Evolutionary conservation across 768 basidiomycete genomes (phyloP).

Genomic region (Paxillus involutus): DNA sequence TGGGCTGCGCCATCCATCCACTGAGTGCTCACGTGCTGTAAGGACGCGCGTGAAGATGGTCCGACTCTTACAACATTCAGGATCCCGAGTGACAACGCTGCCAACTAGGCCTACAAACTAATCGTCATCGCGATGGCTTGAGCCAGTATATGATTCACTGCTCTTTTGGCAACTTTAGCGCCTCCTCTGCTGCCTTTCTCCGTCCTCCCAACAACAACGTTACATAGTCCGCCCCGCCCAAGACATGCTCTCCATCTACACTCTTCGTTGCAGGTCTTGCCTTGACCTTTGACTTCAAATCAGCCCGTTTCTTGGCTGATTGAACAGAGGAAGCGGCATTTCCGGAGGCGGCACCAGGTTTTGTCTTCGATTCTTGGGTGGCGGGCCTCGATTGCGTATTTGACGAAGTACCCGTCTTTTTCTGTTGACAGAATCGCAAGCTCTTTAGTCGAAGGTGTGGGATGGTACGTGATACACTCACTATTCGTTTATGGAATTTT

Average conservation of each 20-base stretch:
- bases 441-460: neutral
- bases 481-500: conserved; percentile 34
- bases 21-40: no score
- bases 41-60: no score
- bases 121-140: no score
- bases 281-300: conserved; percentile 26
- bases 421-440: conserved; percentile 10
- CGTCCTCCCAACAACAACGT: conserved; percentile 70
- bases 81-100: no score
- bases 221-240: conserved; percentile 80
- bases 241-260: conserved; percentile 39
- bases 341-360: neutral
- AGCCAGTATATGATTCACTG: neutral
- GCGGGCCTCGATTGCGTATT: conserved; percentile 4
- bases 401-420: conserved; percentile 20
- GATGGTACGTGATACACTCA: conserved; percentile 12
- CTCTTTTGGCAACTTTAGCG: conserved; percentile 50
- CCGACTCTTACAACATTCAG: no score
- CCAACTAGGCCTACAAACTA: no score
- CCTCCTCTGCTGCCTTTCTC: conserved; percentile 65
- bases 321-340: conserved; percentile 7
- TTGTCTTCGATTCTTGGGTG: neutral
- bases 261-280: conserved; percentile 3
- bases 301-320: conserved; percentile 28
- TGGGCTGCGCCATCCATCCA: no score